These are phyloP conservation scores for Erysimum cheiranthoides DNA, from an alignment of 345 rosid species.

Conservation along the genomic window DNA sequence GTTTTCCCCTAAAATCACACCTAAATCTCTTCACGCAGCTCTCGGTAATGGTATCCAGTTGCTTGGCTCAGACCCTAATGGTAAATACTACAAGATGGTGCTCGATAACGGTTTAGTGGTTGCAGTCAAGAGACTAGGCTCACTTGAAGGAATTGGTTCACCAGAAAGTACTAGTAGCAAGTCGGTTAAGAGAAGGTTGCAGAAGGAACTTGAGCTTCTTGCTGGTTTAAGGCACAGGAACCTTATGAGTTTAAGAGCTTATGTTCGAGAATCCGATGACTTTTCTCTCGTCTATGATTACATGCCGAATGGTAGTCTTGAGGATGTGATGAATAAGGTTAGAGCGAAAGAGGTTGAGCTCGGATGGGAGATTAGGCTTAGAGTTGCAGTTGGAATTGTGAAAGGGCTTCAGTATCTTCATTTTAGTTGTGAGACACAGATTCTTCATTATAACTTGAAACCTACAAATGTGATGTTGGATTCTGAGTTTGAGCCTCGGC, in stretches of 20 bases:
- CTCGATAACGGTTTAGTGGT: conserved; percentile 79
- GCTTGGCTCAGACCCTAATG: conserved; percentile 78
- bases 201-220: conserved; percentile 79
- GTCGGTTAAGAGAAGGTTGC: conserved; percentile 72
- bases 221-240: conserved; percentile 83
- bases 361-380: conserved; percentile 81
- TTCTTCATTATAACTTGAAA: conserved; percentile 84
- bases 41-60: conserved; percentile 66
- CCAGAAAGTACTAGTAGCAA: conserved; percentile 61
- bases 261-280: conserved; percentile 71
- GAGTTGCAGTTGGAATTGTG: conserved; percentile 87
- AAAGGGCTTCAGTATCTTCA: conserved; percentile 92
- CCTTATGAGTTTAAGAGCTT: conserved; percentile 89
- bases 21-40: conserved; percentile 74
- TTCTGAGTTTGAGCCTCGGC: conserved; percentile 83
- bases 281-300: conserved; percentile 88
- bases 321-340: conserved; percentile 78
- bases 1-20: conserved; percentile 77
- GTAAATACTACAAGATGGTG: conserved; percentile 72
- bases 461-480: conserved; percentile 92
- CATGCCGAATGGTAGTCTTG: conserved; percentile 76
- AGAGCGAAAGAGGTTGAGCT: conserved; percentile 71
- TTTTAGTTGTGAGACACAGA: conserved; percentile 62
- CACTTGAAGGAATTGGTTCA: conserved; percentile 59
- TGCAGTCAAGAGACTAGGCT: conserved; percentile 77